phyloP scores from a whole-genome alignment of 148 eudicot species.

The Pouteria glomerata region DNA sequence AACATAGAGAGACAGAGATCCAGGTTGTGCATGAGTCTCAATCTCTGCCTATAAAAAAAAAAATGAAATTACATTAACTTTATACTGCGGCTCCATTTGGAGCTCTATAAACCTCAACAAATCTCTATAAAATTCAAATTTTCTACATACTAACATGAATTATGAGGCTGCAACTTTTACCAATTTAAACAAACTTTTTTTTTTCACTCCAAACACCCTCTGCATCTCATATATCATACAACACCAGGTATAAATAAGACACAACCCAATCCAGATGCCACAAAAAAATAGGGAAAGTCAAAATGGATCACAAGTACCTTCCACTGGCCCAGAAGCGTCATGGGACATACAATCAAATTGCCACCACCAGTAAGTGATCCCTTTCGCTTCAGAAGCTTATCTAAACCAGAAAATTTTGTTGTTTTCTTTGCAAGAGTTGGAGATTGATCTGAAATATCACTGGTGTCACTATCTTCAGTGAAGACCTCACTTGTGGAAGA shows the following conservation, averaged over 20 bases:
- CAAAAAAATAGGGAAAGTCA: not conserved
- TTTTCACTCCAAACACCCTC: too few relatives aligned
- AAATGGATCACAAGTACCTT: constrained; percentile 48
- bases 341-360: constrained; percentile 89
- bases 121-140: too few relatives aligned
- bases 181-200: too few relatives aligned
- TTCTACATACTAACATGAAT: too few relatives aligned
- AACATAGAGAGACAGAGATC: constrained; percentile 71
- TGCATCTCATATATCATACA: not conserved
- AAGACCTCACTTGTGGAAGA: constrained; percentile 34
- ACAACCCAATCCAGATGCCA: not conserved
- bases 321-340: constrained; percentile 98
- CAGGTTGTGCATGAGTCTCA: constrained; percentile 83
- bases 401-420: constrained; percentile 53
- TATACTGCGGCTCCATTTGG: too few relatives aligned
- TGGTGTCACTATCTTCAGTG: constrained; percentile 33
- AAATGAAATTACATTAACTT: too few relatives aligned
- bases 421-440: constrained; percentile 41
- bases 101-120: too few relatives aligned
- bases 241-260: not conserved
- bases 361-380: constrained; percentile 51
- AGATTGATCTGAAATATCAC: constrained; percentile 37
- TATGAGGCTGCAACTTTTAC: too few relatives aligned
- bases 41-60: constrained; percentile 65
- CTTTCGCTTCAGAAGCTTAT: constrained; percentile 48